A percentile compares a stretch with the other conserved stretches of the same genome.
Evolutionary conservation across 306 rosid species (phyloP).

Genomic region (Fragaria ananassa): DNA sequence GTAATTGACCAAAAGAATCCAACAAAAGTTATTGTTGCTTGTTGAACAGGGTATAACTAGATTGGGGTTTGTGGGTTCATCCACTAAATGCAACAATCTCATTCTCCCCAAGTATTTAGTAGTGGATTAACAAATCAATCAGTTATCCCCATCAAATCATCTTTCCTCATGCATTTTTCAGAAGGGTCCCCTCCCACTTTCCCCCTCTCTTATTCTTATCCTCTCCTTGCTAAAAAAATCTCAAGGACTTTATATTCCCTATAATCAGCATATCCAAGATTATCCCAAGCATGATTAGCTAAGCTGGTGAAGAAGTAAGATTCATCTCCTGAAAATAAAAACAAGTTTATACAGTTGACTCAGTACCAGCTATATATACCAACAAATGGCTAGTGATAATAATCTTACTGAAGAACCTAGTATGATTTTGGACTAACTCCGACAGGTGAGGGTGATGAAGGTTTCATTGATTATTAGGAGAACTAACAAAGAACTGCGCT

Average conservation of each 20-base stretch:
- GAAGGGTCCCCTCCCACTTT: conserved; percentile 21
- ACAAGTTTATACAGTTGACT: not conserved
- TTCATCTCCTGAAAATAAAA: not conserved
- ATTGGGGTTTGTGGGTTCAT: no score
- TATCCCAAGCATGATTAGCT: not conserved
- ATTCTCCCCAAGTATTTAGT: not conserved
- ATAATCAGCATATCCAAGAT: not conserved
- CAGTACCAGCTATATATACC: not conserved
- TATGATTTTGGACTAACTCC: not conserved
- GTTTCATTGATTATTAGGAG: not conserved
- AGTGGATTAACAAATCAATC: conserved; percentile 23
- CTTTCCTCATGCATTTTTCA: not conserved
- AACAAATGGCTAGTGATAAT: not conserved
- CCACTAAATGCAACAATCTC: not conserved
- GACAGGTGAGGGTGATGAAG: not conserved
- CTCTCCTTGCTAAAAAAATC: not conserved
- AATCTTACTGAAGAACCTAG: not conserved
- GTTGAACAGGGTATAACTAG: not conserved
- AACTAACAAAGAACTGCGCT: not conserved
- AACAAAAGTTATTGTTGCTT: not conserved
- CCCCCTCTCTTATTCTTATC: conserved; percentile 27
- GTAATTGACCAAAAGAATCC: not conserved
- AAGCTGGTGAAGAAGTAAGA: not conserved
- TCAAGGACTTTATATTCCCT: not conserved
- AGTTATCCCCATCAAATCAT: not conserved